A percentile compares a stretch with the other conserved stretches of the same genome.
Evolutionary conservation across 129 eudicot genomes (phyloP).

Genomic region (Tanacetum coccineum): DNA sequence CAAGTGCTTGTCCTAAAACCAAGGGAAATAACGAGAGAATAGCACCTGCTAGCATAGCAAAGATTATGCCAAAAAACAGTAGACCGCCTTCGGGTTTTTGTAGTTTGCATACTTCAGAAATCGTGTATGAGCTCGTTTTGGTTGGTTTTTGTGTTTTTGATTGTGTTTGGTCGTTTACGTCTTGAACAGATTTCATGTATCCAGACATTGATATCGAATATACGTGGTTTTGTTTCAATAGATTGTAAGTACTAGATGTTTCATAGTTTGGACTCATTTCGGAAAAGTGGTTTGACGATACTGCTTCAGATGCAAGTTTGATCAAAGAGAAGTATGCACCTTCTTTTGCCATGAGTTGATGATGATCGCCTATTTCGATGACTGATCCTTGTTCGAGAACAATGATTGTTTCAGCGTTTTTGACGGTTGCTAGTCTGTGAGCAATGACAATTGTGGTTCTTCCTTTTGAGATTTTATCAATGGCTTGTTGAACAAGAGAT

Average conservation of each 20-base stretch:
- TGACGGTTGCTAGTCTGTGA: constrained; percentile 80
- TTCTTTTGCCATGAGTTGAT: constrained; percentile 61
- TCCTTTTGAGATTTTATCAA: constrained; percentile 65
- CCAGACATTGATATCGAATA: constrained; percentile 44
- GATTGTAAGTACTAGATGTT: constrained; percentile 28
- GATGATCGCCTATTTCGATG: constrained; percentile 68
- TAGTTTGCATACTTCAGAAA: constrained; percentile 54
- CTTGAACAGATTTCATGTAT: constrained; percentile 45
- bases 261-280: constrained; percentile 23
- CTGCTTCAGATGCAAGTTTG: constrained; percentile 65
- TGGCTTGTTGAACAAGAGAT: constrained; percentile 70
- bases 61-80: constrained; percentile 44
- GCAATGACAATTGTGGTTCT: constrained; percentile 83
- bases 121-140: constrained; percentile 28
- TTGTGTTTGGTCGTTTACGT: constrained; percentile 29
- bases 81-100: constrained; percentile 52
- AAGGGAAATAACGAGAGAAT: constrained; percentile 68
- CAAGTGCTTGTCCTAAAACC: constrained; percentile 69
- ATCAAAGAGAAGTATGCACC: constrained; percentile 62
- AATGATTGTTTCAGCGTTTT: constrained; percentile 57
- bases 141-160: constrained; percentile 16
- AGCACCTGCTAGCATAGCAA: constrained; percentile 72
- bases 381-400: constrained; percentile 69
- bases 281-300: constrained; percentile 31
- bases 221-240: constrained; percentile 33